A percentile compares a stretch with the other conserved stretches of the same genome.
Conservation (phyloP, 2,329 filamentous ascomycete genomes). For the Aspergillus costaricaensis region DNA sequence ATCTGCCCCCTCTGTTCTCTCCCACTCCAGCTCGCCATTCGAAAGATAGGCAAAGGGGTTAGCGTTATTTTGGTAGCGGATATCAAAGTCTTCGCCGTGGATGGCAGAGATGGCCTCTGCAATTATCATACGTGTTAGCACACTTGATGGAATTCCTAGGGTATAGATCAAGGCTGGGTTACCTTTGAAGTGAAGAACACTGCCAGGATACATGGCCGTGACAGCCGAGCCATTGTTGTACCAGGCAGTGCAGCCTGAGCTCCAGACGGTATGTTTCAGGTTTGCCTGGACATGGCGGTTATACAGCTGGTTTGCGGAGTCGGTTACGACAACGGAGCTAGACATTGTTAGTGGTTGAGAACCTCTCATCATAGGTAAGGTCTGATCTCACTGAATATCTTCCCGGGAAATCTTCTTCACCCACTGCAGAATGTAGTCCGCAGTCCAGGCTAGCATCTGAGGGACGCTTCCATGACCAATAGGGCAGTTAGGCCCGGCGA, state of each 20-base stretch:
- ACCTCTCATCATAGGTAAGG: neutral
- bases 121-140: neutral
- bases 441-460: slow-evolving; percentile 16
- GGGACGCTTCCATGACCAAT: slow-evolving; percentile 29
- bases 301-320: slow-evolving; percentile 21
- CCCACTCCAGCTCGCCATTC: slow-evolving; percentile 18
- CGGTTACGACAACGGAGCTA: slow-evolving; percentile 20
- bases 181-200: slow-evolving; percentile 27
- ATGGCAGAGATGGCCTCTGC: slow-evolving; percentile 16
- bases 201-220: slow-evolving; percentile 30
- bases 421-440: slow-evolving; percentile 32
- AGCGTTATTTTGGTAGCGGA: slow-evolving; percentile 15
- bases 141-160: neutral
- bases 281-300: slow-evolving; percentile 25
- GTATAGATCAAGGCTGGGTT: neutral
- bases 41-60: slow-evolving; percentile 19
- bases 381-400: slow-evolving; percentile 17
- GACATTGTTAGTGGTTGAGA: neutral
- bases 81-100: slow-evolving; percentile 22
- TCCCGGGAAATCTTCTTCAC: slow-evolving; percentile 27
- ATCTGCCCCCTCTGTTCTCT: slow-evolving; percentile 12
- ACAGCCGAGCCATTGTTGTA: slow-evolving; percentile 26
- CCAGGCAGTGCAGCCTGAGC: slow-evolving; percentile 29
- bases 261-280: slow-evolving; percentile 30
- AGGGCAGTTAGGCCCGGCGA: slow-evolving; percentile 25